Conservation (phyloP, 169 alveolate species). For the Blepharisma undulans region DNA sequence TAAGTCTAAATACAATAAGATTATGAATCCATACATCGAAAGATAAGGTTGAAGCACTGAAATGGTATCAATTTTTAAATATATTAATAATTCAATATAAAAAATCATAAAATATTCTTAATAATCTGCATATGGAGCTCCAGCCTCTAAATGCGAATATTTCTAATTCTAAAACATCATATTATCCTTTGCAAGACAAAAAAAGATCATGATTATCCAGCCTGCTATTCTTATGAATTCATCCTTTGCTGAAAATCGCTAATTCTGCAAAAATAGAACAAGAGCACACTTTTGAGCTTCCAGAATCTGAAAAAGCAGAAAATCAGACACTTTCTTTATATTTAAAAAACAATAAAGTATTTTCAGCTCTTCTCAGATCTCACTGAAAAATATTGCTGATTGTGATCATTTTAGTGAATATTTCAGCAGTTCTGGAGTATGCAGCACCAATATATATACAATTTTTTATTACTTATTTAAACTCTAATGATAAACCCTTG, state of each 20-base stretch:
- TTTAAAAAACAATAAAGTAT: not conserved
- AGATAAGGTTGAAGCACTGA: too few species aligned
- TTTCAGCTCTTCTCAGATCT: not conserved
- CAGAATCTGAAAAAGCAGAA: not conserved
- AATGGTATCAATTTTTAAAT: too few species aligned
- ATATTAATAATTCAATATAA: too few species aligned
- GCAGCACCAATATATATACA: conserved; percentile 4
- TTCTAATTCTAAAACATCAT: not conserved
- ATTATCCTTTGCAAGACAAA: not conserved
- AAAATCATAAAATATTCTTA: not conserved
- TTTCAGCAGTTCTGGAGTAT: not conserved
- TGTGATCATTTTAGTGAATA: not conserved
- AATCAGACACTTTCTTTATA: not conserved
- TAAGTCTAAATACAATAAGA: too few species aligned
- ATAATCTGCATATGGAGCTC: not conserved
- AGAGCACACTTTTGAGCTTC: not conserved
- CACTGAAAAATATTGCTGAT: not conserved
- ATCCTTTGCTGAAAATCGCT: not conserved
- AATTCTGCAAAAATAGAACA: not conserved
- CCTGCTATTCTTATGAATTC: not conserved
- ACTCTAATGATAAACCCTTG: not conserved
- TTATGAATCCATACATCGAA: too few species aligned
- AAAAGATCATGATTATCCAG: not conserved
- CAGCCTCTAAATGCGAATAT: not conserved
- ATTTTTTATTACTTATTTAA: not conserved